phyloP scores from a whole-genome alignment of 2,329 filamentous ascomycete species.

The Chrysoporthe deuterocubensis region DNA sequence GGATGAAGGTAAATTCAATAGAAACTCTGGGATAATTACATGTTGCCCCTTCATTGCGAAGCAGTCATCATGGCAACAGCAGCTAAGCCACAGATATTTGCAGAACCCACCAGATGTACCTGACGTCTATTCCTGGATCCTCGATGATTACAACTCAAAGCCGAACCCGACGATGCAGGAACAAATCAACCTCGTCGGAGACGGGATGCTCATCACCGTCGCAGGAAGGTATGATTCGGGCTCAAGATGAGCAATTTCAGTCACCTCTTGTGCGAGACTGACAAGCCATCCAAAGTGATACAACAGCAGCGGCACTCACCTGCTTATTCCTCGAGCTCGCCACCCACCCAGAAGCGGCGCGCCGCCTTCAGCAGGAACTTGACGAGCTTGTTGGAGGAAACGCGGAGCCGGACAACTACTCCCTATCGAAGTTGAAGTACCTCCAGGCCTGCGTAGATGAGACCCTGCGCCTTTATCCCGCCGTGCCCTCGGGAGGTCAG shows the following conservation, averaged over 20 bases:
- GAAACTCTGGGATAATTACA: too few species aligned
- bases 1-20: conserved; percentile 15
- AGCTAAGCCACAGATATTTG: too few species aligned
- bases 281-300: conserved; percentile 14
- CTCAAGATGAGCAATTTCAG: background rate
- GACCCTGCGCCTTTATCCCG: conserved; percentile 18
- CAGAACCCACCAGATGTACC: conserved; percentile 22
- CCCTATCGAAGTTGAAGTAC: conserved; percentile 16
- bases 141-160: conserved; percentile 20
- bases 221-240: conserved; percentile 17
- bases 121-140: conserved; percentile 23
- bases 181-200: conserved; percentile 14
- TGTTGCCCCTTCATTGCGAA: too few species aligned
- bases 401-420: conserved; percentile 16
- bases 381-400: conserved; percentile 6
- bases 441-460: conserved; percentile 27
- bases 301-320: conserved; percentile 23
- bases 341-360: conserved; percentile 9
- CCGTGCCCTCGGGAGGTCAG: conserved; percentile 19
- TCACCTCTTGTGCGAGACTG: background rate
- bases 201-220: conserved; percentile 18
- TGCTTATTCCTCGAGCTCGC: conserved; percentile 25
- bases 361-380: conserved; percentile 20
- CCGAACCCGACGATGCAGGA: conserved; percentile 9
- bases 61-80: too few species aligned